These are phyloP conservation scores for Coprinopsis sp. DNA, from an alignment of 768 basidiomycete species.

Conservation along the genomic window DNA sequence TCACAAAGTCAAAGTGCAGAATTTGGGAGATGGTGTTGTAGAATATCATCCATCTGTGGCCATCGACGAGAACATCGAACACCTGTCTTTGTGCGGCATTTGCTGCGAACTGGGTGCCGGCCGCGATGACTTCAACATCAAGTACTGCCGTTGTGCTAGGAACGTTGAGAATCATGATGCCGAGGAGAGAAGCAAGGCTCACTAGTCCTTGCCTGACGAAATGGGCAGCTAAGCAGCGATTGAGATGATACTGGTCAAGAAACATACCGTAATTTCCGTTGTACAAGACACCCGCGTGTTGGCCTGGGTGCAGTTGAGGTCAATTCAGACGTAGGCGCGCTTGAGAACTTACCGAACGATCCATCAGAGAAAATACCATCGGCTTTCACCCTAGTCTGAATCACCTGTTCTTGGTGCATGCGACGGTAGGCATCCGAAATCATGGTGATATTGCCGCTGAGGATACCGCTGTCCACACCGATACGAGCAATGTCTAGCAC, in stretches of 20 bases:
- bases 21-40: conserved; percentile 50
- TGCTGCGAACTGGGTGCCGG: conserved; percentile 55
- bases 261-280: conserved; percentile 64
- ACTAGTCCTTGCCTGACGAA: conserved; percentile 41
- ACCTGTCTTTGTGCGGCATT: conserved; percentile 37
- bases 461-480: conserved; percentile 47
- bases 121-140: conserved; percentile 55
- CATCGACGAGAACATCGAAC: conserved; percentile 53
- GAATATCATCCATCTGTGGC: conserved; percentile 68
- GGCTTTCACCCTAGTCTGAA: conserved; percentile 41
- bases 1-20: conserved; percentile 69
- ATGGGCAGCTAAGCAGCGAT: background rate
- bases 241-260: background rate
- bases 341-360: conserved; percentile 34
- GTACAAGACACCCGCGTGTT: conserved; percentile 64
- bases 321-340: background rate
- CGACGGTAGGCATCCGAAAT: conserved; percentile 45
- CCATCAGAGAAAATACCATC: conserved; percentile 62
- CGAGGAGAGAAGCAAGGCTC: conserved; percentile 10
- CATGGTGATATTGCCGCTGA: conserved; percentile 38
- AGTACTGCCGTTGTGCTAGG: conserved; percentile 57
- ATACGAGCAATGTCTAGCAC: conserved; percentile 60
- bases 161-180: background rate
- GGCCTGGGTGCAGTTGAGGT: conserved; percentile 23
- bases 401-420: conserved; percentile 48